phyloP scores from a whole-genome alignment of 305 asterid species.

The Solanum hybrid region DNA sequence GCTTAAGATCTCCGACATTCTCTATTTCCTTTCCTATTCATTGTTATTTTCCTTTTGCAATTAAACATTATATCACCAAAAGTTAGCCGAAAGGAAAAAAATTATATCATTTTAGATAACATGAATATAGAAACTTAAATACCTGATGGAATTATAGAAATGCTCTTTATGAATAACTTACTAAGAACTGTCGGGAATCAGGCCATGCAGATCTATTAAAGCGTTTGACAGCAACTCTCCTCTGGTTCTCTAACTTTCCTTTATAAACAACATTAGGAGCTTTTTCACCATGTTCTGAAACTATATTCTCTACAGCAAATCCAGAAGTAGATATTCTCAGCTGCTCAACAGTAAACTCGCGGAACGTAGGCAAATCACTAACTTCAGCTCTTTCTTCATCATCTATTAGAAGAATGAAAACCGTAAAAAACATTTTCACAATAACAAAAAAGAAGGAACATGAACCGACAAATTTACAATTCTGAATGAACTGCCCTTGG shows the following conservation, averaged over 20 bases:
- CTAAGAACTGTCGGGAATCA: conserved; percentile 83
- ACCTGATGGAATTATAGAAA: neutral
- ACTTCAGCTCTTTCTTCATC: conserved; percentile 67
- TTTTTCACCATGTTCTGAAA: conserved; percentile 90
- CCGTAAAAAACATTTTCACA: neutral
- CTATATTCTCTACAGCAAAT: conserved; percentile 75
- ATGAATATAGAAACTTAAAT: neutral
- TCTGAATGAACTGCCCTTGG: neutral
- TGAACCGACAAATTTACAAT: neutral
- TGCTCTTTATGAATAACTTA: conserved; percentile 17
- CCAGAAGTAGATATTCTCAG: conserved; percentile 81
- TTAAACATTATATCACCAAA: neutral
- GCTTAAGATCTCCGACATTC: neutral
- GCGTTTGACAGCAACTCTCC: conserved; percentile 74
- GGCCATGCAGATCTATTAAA: conserved; percentile 94
- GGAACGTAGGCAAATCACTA: conserved; percentile 68
- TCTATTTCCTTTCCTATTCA: neutral
- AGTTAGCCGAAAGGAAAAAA: neutral
- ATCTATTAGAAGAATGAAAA: conserved; percentile 33
- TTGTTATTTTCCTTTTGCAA: neutral
- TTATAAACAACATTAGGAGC: conserved; percentile 92
- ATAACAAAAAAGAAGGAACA: neutral
- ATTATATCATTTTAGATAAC: neutral
- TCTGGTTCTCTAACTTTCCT: conserved; percentile 75
- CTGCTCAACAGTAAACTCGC: conserved; percentile 74